These are phyloP conservation scores for Pseudopithomyces chartarum DNA, from an alignment of 2,329 filamentous ascomycete species.

Conservation along the genomic window DNA sequence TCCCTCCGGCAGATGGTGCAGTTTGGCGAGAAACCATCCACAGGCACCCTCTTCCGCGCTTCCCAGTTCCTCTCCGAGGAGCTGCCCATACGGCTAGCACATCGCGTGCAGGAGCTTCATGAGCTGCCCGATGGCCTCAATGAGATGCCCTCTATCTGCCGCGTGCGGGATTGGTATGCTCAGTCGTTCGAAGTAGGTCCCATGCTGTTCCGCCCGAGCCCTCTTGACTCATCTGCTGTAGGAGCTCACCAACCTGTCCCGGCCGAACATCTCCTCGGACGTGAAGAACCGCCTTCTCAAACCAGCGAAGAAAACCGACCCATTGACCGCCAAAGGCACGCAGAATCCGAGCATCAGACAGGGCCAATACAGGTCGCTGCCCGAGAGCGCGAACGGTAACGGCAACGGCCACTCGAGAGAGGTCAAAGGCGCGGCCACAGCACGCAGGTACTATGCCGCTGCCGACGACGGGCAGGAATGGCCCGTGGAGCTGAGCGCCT, in stretches of 20 bases:
- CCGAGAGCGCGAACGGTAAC: slow-evolving; percentile 54
- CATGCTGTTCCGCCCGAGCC: slow-evolving; percentile 9
- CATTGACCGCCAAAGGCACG: slow-evolving; percentile 73
- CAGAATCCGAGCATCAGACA: slow-evolving; percentile 87
- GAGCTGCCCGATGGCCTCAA: slow-evolving; percentile 93
- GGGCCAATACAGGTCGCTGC: slow-evolving; percentile 74
- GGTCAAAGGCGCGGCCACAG: slow-evolving; percentile 51
- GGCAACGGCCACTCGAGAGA: slow-evolving; percentile 54
- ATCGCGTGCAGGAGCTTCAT: slow-evolving; percentile 92
- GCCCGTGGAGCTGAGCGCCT: slow-evolving; percentile 92
- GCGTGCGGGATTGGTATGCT: slow-evolving; percentile 97
- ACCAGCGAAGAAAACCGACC: slow-evolving; percentile 62
- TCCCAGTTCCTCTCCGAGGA: slow-evolving; percentile 99
- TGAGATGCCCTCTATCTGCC: slow-evolving; percentile 96
- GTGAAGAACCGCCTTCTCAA: slow-evolving; percentile 79
- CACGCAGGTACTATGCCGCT: slow-evolving; percentile 83
- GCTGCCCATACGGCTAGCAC: slow-evolving; percentile 92
- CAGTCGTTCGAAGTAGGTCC: slow-evolving; percentile 92
- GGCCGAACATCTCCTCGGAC: slow-evolving; percentile 76
- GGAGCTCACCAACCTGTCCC: slow-evolving; percentile 89
- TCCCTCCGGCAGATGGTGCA: slow-evolving; percentile 99
- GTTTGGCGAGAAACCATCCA: slow-evolving; percentile 92
- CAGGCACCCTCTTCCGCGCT: slow-evolving; percentile 90
- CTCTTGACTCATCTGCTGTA: slow-evolving; percentile 50
- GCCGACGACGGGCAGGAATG: slow-evolving; percentile 88